Base-by-base conservation (phyloP, 2,329 filamentous ascomycete species). In the Penicillium expansum region DNA sequence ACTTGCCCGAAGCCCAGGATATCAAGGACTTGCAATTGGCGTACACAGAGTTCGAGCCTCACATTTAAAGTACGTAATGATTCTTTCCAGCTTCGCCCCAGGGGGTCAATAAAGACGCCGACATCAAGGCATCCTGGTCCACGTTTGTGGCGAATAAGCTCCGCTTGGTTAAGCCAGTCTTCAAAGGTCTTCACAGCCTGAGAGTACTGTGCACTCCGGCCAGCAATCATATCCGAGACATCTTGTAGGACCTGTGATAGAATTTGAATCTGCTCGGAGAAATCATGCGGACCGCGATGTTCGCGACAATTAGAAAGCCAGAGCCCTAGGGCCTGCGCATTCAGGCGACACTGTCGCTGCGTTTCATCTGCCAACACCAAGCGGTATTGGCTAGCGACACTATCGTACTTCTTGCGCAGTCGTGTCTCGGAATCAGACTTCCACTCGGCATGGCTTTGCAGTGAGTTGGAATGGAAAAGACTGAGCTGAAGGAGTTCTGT, bases 401-500 rank as follows among this genome's bases (percentile, higher is more conserved):
- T 62, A 14, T 73, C 60, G 44, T 76, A 74, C 57, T 73, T 69
- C 27, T 66, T 67, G 48, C 64, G 69, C 53, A 76, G 56, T 27
- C 66, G 59, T 20, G 57, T 56, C 52, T 75, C 70, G 0, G 68
- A 68, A 22, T 60, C 64, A 3, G 55, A 42, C 55, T 71, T 67
- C 74, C 71, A 74, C 42, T 72, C 66, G 3, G 61, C 55, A 18
- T 71, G 63, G 20, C 62, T 61, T 39, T 68, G 68, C 20, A 71
- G 51, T 8, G 63, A 67, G 5, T 67, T 66, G 8, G 69, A 67
- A 60, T 77, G 71, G 7, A 78, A 65, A 5, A 78, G 67, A 51
- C 69, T 72, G 16, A 79, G 59, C 53, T 80, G 77, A 24, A 80
- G 65, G 13, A 79, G 65, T 56, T 80, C 77, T 0, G 73, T 76